These are phyloP conservation scores for Rhizoclosmatium sp. DNA, from an alignment of 192 early-diverging fungal genomes.

Conservation along the genomic window DNA sequence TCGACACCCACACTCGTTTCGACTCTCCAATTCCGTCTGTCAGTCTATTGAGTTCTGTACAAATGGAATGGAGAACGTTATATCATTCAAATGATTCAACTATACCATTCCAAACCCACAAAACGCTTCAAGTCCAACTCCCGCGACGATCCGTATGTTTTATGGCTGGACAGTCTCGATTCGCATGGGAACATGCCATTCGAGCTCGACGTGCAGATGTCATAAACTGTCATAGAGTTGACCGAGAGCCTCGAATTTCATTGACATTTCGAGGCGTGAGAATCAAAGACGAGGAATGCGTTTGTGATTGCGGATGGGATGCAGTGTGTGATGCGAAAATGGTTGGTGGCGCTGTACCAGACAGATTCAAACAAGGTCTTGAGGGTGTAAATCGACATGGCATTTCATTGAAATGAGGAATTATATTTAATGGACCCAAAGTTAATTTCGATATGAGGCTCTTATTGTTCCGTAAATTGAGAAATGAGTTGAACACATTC, in stretches of 20 bases:
- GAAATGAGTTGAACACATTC: too few relatives aligned
- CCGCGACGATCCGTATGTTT: slow-evolving; percentile 48
- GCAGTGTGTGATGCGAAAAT: slow-evolving; percentile 38
- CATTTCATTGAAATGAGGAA: neutral
- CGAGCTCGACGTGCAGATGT: slow-evolving; percentile 51
- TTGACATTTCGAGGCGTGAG: slow-evolving; percentile 38
- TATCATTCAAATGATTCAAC: neutral
- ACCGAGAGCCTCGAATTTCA: slow-evolving; percentile 14
- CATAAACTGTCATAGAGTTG: slow-evolving; percentile 25
- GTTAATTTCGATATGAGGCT: too few relatives aligned
- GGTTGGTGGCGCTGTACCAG: slow-evolving; percentile 32
- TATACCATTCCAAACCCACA: neutral
- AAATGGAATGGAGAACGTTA: slow-evolving; percentile 59
- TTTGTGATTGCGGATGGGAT: slow-evolving; percentile 31
- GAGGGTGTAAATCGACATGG: slow-evolving; percentile 28
- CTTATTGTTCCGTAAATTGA: too few relatives aligned
- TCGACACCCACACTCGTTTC: slow-evolving; percentile 59
- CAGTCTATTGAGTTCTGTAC: slow-evolving; percentile 49
- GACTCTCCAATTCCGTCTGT: slow-evolving; percentile 47
- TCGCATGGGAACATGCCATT: slow-evolving; percentile 62
- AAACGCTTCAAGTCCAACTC: slow-evolving; percentile 44
- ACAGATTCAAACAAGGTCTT: slow-evolving; percentile 21
- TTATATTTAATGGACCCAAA: too few relatives aligned
- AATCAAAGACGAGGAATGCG: neutral
- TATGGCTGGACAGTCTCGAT: slow-evolving; percentile 50